Evolutionary conservation across 1,139 yeast species (phyloP).

Genomic region (Taphrina deformans): DNA sequence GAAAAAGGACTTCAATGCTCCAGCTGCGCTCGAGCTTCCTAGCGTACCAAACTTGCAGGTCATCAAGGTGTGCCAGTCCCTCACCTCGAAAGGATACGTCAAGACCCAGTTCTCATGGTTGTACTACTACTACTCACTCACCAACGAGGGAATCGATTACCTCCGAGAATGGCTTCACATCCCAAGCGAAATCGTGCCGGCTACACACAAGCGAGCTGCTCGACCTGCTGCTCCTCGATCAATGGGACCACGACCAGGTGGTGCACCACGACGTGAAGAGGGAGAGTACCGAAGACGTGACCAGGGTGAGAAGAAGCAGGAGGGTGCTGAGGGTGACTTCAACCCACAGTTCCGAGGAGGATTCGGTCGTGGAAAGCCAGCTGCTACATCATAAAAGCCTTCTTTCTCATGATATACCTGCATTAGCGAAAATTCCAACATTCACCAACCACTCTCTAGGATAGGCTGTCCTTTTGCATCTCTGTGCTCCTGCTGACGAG

Average conservation of each 20-base stretch:
- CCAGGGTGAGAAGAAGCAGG: constrained; percentile 36
- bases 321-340: constrained; percentile 37
- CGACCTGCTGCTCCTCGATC: constrained; percentile 39
- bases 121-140: constrained; percentile 99
- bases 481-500: too few relatives aligned
- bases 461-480: constrained; percentile 9
- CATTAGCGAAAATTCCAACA: constrained; percentile 19
- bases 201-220: constrained; percentile 94
- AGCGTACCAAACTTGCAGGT: constrained; percentile 71
- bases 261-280: constrained; percentile 32
- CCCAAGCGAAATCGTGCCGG: constrained; percentile 98
- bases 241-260: constrained; percentile 31
- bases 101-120: constrained; percentile 99
- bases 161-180: constrained; percentile 97
- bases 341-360: constrained; percentile 37
- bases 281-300: constrained; percentile 37
- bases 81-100: constrained; percentile 98
- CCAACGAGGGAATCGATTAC: constrained; percentile 99
- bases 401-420: background rate
- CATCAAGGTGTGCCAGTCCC: constrained; percentile 98
- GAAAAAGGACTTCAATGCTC: constrained; percentile 76
- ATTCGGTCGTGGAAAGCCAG: constrained; percentile 35
- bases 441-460: constrained; percentile 32
- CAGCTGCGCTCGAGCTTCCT: constrained; percentile 79
- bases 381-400: constrained; percentile 1